Evolutionary conservation across 352 stramenopile species (phyloP).

Genomic region (Phytopythium litorale): DNA sequence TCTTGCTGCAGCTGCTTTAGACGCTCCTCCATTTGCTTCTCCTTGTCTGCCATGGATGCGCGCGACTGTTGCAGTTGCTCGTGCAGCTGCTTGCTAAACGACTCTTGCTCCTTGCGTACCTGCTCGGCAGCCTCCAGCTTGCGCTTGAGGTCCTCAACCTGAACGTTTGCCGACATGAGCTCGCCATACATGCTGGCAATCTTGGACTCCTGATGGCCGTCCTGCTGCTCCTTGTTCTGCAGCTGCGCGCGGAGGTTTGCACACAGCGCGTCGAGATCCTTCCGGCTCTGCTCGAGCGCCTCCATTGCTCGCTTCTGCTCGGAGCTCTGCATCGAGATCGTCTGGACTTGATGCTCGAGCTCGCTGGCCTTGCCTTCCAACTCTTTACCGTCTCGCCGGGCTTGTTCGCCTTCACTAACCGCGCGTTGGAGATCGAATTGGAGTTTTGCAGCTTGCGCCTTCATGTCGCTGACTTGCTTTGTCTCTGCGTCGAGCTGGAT

Average conservation of each 20-base stretch:
- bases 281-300: constrained; percentile 56
- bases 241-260: constrained; percentile 52
- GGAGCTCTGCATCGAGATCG: constrained; percentile 40
- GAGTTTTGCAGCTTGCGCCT: constrained; percentile 33
- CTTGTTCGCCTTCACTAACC: constrained; percentile 20
- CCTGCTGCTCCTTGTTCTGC: constrained; percentile 49
- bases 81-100: constrained; percentile 47
- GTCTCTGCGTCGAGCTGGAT: constrained; percentile 39
- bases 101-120: constrained; percentile 60
- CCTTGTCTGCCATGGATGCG: constrained; percentile 40
- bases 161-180: constrained; percentile 70
- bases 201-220: constrained; percentile 69
- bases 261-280: constrained; percentile 61
- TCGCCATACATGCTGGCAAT: constrained; percentile 64
- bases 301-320: constrained; percentile 57
- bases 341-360: constrained; percentile 57
- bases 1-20: constrained; percentile 36
- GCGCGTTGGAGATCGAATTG: constrained; percentile 39
- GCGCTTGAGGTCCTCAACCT: constrained; percentile 68
- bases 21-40: constrained; percentile 32
- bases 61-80: constrained; percentile 49
- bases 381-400: constrained; percentile 51
- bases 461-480: constrained; percentile 25
- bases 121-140: constrained; percentile 64
- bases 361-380: constrained; percentile 46